Conservation (phyloP, 257 asterid genomes). For the Jacaranda copaia region DNA sequence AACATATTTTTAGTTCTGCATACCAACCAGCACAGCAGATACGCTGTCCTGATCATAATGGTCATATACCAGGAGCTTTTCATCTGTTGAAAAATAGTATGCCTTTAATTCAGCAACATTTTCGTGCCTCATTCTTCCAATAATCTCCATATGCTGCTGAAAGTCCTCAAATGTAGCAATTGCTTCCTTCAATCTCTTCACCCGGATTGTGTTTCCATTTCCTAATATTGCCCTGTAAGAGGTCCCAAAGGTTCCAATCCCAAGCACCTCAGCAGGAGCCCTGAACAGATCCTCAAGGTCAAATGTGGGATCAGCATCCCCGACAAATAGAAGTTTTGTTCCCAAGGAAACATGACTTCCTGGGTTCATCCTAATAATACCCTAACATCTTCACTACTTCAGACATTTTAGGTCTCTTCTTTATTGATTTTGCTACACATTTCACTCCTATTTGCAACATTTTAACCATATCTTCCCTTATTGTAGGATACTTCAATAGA, state of each 20-base stretch:
- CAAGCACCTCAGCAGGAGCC: conserved; percentile 20
- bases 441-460: conserved; percentile 19
- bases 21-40: conserved; percentile 40
- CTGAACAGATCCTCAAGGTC: conserved; percentile 27
- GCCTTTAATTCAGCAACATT: conserved; percentile 38
- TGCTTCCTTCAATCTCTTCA: conserved; percentile 28
- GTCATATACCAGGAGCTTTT: conserved; percentile 38
- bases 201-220: conserved; percentile 15
- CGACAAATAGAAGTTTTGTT: not conserved
- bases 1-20: not conserved
- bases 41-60: conserved; percentile 33
- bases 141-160: conserved; percentile 12
- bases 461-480: conserved; percentile 7
- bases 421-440: conserved; percentile 20
- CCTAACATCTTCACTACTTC: conserved; percentile 17
- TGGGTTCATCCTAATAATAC: not conserved
- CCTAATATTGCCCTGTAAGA: conserved; percentile 12
- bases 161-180: conserved; percentile 7
- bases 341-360: not conserved
- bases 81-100: conserved; percentile 24
- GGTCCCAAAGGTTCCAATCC: conserved; percentile 35
- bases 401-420: conserved; percentile 16
- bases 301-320: not conserved
- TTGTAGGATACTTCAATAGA: not conserved
- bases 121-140: conserved; percentile 34